Conservation (phyloP, 2,329 filamentous ascomycete genomes). For the Ceratocystis variospora region DNA sequence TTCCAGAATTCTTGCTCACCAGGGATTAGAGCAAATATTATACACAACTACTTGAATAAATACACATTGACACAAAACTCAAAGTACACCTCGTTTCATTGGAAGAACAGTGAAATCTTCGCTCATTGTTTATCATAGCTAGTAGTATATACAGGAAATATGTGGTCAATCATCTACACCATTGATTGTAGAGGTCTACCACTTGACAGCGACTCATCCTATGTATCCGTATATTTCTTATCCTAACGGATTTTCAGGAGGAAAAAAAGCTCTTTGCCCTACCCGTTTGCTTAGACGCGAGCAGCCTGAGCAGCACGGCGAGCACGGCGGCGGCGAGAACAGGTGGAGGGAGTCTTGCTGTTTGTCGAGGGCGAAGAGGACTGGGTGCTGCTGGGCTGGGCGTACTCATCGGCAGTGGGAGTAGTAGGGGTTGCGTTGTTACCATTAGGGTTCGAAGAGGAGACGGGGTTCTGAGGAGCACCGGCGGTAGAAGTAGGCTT, state of each 20-base stretch:
- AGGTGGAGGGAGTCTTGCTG: not conserved
- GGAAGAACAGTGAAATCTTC: not conserved
- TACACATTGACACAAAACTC: not conserved
- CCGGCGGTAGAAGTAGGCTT: too few species aligned
- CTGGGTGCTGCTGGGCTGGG: not conserved
- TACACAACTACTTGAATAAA: not conserved
- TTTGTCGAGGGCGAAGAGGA: not conserved
- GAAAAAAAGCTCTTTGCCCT: not conserved
- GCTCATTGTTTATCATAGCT: not conserved
- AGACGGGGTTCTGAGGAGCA: not conserved
- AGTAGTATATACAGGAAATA: not conserved
- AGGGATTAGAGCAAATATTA: too few species aligned
- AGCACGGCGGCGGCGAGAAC: slow-evolving; percentile 8
- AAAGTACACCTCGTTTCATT: not conserved
- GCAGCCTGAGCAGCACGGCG: slow-evolving; percentile 8
- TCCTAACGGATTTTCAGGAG: not conserved
- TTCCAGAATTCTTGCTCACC: not conserved
- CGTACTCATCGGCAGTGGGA: not conserved
- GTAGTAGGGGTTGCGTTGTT: slow-evolving; percentile 5
- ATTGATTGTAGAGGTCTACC: too few species aligned
- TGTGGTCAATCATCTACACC: too few species aligned
- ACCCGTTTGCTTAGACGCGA: not conserved
- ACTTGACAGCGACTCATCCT: too few species aligned
- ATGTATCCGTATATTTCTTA: too few species aligned
- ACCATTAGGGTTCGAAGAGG: not conserved